Evolutionary conservation across 2,329 filamentous ascomycete species (phyloP).

Genomic region (Pseudogymnoascus sp.): DNA sequence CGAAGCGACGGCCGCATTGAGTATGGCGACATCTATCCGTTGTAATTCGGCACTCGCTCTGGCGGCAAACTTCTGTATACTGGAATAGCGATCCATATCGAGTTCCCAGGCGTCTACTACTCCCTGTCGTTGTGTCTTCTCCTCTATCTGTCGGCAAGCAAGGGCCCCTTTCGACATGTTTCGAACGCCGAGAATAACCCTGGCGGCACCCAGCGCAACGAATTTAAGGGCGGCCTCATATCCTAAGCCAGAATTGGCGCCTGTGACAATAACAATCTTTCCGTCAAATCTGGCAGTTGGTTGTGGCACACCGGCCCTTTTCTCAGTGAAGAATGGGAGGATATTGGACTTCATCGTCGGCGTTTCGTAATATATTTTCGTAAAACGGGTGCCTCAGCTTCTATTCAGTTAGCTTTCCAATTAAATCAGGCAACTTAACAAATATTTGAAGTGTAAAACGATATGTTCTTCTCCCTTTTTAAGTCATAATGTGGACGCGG

Average conservation of each 20-base stretch:
- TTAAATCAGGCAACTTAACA: not conserved
- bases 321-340: not conserved
- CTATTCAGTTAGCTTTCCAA: not conserved
- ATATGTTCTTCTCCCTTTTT: not conserved
- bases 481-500: not conserved
- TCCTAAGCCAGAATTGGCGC: conserved; percentile 38
- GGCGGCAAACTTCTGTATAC: conserved; percentile 15
- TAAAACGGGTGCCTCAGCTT: not conserved
- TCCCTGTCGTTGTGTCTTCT: conserved; percentile 10
- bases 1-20: conserved; percentile 10
- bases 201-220: conserved; percentile 28
- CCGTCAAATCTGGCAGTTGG: conserved; percentile 13
- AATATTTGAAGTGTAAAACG: not conserved
- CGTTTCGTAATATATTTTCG: not conserved
- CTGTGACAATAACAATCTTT: conserved; percentile 33
- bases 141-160: conserved; percentile 27
- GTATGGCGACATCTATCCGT: conserved; percentile 11
- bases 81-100: conserved; percentile 17
- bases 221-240: conserved; percentile 35
- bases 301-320: conserved; percentile 2
- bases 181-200: conserved; percentile 37
- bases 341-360: not conserved
- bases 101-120: conserved; percentile 19
- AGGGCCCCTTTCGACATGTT: conserved; percentile 29
- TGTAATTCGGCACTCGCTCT: not conserved